These are phyloP conservation scores for Herpetospermum pedunculosum DNA, from an alignment of 306 rosid species.

Conservation along the genomic window DNA sequence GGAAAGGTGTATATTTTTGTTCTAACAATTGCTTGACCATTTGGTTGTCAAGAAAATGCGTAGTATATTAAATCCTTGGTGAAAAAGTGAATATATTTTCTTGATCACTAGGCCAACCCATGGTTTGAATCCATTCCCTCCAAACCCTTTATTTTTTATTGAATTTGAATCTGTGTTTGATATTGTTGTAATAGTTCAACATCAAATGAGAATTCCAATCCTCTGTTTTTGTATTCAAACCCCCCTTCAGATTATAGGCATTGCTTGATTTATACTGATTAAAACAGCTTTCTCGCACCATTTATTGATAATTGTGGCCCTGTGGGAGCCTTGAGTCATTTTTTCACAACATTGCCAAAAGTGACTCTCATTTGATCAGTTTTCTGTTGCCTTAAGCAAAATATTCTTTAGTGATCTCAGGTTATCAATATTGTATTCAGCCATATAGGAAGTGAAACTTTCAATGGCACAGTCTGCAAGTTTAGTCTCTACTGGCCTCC, in stretches of 20 bases:
- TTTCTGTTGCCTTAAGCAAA: background rate
- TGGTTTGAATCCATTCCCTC: too few species aligned
- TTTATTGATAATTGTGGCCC: background rate
- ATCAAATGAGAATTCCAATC: background rate
- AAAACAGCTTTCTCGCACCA: background rate
- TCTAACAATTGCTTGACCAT: too few species aligned
- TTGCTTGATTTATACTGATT: background rate
- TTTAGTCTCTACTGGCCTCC: constrained; percentile 28
- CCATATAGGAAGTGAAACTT: background rate
- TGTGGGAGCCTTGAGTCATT: background rate
- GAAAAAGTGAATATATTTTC: too few species aligned
- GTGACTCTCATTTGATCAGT: background rate
- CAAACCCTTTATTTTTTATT: too few species aligned
- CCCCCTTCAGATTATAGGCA: background rate
- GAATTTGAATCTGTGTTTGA: background rate
- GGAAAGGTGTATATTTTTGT: background rate
- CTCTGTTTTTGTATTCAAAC: background rate
- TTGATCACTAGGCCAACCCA: too few species aligned
- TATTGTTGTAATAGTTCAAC: background rate
- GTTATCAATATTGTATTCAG: background rate
- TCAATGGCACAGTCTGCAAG: constrained; percentile 44
- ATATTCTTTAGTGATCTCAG: background rate
- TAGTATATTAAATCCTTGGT: too few species aligned
- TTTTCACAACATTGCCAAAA: background rate
- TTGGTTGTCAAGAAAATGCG: too few species aligned